Evolutionary conservation across 139 green algal species (phyloP), one percentile per base, ranked within the genome.

Genomic region (Picocystis salinarum): DNA sequence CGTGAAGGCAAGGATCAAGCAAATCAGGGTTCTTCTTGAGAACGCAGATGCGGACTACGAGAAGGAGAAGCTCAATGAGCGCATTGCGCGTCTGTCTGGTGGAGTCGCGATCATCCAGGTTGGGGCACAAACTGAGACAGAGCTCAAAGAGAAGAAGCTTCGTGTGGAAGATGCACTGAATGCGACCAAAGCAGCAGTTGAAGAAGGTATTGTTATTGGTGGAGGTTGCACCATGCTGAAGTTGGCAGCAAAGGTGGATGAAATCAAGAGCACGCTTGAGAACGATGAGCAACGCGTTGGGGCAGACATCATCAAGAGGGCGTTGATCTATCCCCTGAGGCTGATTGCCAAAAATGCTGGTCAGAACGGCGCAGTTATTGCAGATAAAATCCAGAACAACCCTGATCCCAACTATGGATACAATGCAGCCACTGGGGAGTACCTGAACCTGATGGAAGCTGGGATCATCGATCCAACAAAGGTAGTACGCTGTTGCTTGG

Each of bases 121-220:
- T 19, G 89, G 89, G 52, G 89, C 85, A 17, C 84, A 96, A 63
- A 99, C 89, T 4, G 89, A 99, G 74, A 97, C 89, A 5, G 89
- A 99, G 77, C 76, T 99, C 12, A 96, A 97, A 75, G 89, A 99
- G 73, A 99, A 97, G 80, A 99, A 99, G 79, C 75, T 99, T 52
- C 81, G 89, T 10, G 89, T 99, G 56, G 89, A 99, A 77, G 89
- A 99, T 53, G 89, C 89, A 3, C 64, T 97, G 11, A 97, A 97
- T 66, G 89, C 89, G 23, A 99, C 89, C 48, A 96, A 96, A 74
- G 88, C 83, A 1, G 86, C 86, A 6, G 87, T 99, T 25, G 85
- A 99, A 75, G 89, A 99, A 77, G 89, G 88, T 60, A 93, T 98
- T 49, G 89, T 97, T 13, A 86, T 92, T 29, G 89, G 89, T 52